These are phyloP conservation scores for Acanthamoeba sp. DNA, from an alignment of 208 protist genomes.

Conservation along the genomic window DNA sequence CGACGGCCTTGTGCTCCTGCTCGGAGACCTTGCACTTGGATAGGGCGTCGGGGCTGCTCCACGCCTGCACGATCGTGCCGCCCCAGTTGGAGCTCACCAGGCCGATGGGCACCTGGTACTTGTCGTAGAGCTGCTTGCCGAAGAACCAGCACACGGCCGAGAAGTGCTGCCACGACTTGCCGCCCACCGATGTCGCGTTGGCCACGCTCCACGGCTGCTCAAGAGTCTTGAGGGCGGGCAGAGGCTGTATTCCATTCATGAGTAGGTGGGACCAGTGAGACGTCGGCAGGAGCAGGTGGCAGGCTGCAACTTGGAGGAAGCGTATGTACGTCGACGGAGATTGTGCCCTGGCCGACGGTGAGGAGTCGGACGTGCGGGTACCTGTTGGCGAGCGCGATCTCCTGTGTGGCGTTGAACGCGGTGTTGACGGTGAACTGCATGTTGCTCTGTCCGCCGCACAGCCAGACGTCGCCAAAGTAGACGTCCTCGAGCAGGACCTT, in stretches of 20 bases:
- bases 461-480: slow-evolving; percentile 77
- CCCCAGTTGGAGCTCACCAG: slow-evolving; percentile 35
- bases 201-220: slow-evolving; percentile 62
- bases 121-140: slow-evolving; percentile 62
- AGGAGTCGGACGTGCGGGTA: slow-evolving; percentile 73
- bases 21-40: not conserved
- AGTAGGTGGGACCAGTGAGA: too few relatives aligned
- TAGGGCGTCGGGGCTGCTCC: slow-evolving; percentile 61
- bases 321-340: not conserved
- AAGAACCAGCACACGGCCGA: slow-evolving; percentile 72
- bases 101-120: slow-evolving; percentile 36
- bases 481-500: slow-evolving; percentile 53
- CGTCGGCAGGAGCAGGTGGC: not conserved
- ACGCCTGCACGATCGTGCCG: slow-evolving; percentile 58
- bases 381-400: slow-evolving; percentile 61
- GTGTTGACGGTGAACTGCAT: slow-evolving; percentile 75
- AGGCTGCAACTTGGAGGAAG: not conserved
- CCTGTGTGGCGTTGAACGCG: slow-evolving; percentile 73
- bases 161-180: slow-evolving; percentile 44
- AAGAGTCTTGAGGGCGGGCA: not conserved
- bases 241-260: not conserved
- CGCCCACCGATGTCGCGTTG: not conserved
- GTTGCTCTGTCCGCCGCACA: slow-evolving; percentile 78
- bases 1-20: not conserved
- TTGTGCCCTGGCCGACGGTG: slow-evolving; percentile 49